Percentiles rank a stretch among this genome's conserved stretches.
Evolutionary conservation across 768 basidiomycete species (phyloP).

Genomic region (Lactarius psammicola): DNA sequence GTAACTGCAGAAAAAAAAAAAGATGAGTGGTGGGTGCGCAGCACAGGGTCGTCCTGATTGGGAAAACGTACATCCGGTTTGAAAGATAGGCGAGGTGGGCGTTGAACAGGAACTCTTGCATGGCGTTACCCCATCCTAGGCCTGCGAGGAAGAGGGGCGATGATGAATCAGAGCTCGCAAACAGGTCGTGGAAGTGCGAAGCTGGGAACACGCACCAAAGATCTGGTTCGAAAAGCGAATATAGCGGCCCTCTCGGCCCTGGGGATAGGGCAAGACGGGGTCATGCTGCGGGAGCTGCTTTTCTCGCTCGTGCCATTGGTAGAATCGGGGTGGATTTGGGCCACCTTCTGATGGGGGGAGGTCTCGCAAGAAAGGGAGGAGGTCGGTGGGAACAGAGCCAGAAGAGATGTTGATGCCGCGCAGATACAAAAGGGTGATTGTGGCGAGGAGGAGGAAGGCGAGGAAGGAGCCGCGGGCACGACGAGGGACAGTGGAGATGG

Average conservation of each 20-base stretch:
- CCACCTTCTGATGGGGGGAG: slow-evolving; percentile 9
- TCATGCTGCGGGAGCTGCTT: slow-evolving; percentile 21
- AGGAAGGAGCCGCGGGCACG: neutral
- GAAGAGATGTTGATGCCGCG: no score
- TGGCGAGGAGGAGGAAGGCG: neutral
- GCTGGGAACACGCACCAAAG: slow-evolving; percentile 5
- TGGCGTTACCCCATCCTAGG: slow-evolving; percentile 60
- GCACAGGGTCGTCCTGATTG: neutral
- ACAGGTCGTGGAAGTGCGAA: neutral
- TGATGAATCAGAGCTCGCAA: neutral
- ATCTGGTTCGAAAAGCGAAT: slow-evolving; percentile 24
- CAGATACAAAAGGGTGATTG: neutral
- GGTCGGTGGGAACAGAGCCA: neutral
- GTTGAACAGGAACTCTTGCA: slow-evolving; percentile 58
- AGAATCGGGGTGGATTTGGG: slow-evolving; percentile 13
- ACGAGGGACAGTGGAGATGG: neutral
- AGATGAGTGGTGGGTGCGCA: neutral
- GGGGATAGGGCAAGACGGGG: slow-evolving; percentile 19
- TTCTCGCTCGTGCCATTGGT: slow-evolving; percentile 19
- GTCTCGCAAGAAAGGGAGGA: neutral
- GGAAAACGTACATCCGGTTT: slow-evolving; percentile 46
- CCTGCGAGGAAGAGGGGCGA: slow-evolving; percentile 32
- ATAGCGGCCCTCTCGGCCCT: slow-evolving; percentile 25
- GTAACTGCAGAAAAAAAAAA: slow-evolving; percentile 32
- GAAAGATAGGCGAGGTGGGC: slow-evolving; percentile 48